Conservation (phyloP, 345 rosid genomes). For the Turnera subulata region DNA sequence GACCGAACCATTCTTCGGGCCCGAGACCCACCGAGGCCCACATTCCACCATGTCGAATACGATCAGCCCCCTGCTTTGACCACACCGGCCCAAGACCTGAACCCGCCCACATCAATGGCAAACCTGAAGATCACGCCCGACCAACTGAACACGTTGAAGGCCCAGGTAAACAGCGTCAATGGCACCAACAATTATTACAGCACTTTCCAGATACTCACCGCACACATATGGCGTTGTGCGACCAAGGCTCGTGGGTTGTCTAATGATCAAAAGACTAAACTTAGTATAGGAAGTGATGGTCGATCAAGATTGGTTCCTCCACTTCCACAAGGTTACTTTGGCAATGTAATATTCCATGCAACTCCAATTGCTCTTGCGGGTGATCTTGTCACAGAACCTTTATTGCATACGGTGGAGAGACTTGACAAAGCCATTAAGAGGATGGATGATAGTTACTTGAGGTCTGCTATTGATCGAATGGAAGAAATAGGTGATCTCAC, state of each 20-base stretch:
- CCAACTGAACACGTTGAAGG: neutral
- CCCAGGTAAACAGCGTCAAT: neutral
- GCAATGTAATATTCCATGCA: neutral
- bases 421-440: slow-evolving; percentile 2
- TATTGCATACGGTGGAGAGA: neutral
- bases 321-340: slow-evolving; percentile 2
- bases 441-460: slow-evolving; percentile 16
- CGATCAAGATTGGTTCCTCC: slow-evolving; percentile 8
- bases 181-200: neutral
- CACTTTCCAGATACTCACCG: slow-evolving; percentile 3
- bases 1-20: slow-evolving; percentile 10
- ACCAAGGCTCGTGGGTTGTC: slow-evolving; percentile 9
- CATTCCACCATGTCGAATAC: slow-evolving; percentile 4
- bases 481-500: neutral
- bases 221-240: slow-evolving; percentile 14
- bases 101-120: neutral
- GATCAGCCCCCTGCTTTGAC: neutral
- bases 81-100: neutral
- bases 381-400: slow-evolving; percentile 3
- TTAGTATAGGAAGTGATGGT: neutral
- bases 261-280: slow-evolving; percentile 8
- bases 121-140: neutral
- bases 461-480: slow-evolving; percentile 16
- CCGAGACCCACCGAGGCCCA: neutral
- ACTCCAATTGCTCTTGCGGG: neutral